phyloP scores from a whole-genome alignment of 2,329 filamentous ascomycete species.

The Xylaria sp. region DNA sequence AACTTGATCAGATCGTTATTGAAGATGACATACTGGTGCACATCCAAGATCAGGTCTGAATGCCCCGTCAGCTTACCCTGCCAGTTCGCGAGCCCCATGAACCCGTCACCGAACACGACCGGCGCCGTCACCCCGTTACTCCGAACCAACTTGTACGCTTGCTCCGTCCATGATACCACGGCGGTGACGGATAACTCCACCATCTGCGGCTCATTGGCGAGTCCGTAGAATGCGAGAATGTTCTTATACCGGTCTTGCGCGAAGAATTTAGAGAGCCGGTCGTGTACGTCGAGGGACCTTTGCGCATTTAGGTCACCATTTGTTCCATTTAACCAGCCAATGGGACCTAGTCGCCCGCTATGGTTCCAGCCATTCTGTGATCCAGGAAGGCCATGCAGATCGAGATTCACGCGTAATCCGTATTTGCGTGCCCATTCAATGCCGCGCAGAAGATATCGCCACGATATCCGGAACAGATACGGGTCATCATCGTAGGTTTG shows the following conservation, averaged over 20 bases:
- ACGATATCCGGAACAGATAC: conserved; percentile 86
- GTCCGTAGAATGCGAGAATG: conserved; percentile 89
- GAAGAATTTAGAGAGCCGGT: conserved; percentile 90
- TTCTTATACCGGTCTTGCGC: conserved; percentile 92
- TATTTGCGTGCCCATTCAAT: conserved; percentile 96
- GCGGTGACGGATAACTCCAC: conserved; percentile 70
- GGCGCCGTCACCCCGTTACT: conserved; percentile 76
- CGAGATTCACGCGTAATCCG: conserved; percentile 90
- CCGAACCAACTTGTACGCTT: conserved; percentile 77
- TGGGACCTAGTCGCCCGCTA: conserved; percentile 81
- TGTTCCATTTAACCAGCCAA: conserved; percentile 92
- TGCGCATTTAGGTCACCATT: conserved; percentile 81
- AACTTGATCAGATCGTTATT: conserved; percentile 86
- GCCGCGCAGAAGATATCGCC: conserved; percentile 90
- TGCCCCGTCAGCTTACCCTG: conserved; percentile 80
- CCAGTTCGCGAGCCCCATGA: conserved; percentile 92
- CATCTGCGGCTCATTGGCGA: conserved; percentile 96
- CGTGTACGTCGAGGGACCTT: conserved; percentile 86
- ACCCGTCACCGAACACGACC: conserved; percentile 92
- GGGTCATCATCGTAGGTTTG: conserved; percentile 85
- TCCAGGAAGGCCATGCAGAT: conserved; percentile 90
- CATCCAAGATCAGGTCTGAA: conserved; percentile 85
- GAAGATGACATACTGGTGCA: conserved; percentile 99
- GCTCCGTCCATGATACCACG: conserved; percentile 82
- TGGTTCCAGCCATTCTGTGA: conserved; percentile 99